Conservation (phyloP, 257 asterid species). For the Solanum corneliomulleri region DNA sequence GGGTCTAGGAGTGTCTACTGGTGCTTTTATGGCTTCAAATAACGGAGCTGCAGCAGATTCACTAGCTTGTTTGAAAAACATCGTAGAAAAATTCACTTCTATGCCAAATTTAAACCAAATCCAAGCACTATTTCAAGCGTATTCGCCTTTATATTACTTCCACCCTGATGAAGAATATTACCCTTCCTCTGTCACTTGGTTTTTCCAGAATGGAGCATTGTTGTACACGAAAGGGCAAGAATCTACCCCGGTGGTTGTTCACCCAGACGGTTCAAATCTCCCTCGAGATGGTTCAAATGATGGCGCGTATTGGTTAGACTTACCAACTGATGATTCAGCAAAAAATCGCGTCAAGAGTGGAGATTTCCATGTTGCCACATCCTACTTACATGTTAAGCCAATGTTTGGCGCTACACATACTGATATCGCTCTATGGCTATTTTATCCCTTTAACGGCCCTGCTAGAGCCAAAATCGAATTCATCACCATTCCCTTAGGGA, state of each 20-base stretch:
- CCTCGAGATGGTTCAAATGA: constrained; percentile 72
- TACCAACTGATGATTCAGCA: constrained; percentile 34
- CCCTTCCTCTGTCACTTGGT: constrained; percentile 72
- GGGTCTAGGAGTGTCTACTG: constrained; percentile 36
- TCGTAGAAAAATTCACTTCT: constrained; percentile 1
- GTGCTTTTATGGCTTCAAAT: constrained; percentile 34
- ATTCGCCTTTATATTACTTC: constrained; percentile 48
- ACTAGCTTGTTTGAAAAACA: constrained; percentile 43
- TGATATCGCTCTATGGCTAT: constrained; percentile 55
- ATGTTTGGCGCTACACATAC: constrained; percentile 62
- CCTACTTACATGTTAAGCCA: constrained; percentile 59
- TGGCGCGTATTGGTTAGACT: constrained; percentile 63
- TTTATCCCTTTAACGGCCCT: constrained; percentile 83
- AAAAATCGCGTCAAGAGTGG: constrained; percentile 49
- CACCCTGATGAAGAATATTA: constrained; percentile 62
- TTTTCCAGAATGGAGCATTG: constrained; percentile 61
- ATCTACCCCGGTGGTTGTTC: constrained; percentile 28
- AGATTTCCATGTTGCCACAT: constrained; percentile 19
- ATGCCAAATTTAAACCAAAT: constrained; percentile 64
- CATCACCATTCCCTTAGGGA: constrained; percentile 36
- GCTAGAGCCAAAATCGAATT: constrained; percentile 56
- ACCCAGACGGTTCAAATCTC: constrained; percentile 50
- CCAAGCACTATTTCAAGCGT: constrained; percentile 30
- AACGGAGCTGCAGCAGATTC: constrained; percentile 13
- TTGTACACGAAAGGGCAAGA: constrained; percentile 50